Evolutionary conservation across 169 alveolate genomes (phyloP), one percentile per base, ranked within the genome.

Genomic region (Cryptosporidium andersoni): DNA sequence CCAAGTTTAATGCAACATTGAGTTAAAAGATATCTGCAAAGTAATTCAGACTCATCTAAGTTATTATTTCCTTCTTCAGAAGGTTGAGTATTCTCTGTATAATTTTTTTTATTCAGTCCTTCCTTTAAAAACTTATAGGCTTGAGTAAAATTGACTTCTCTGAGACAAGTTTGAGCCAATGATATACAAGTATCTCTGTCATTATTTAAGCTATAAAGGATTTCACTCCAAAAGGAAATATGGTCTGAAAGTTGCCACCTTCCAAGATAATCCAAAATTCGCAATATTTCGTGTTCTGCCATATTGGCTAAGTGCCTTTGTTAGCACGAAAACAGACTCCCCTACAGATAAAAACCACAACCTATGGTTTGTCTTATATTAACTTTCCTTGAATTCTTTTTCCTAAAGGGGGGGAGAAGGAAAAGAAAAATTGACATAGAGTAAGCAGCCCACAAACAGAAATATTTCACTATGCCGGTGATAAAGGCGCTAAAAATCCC

Each of bases 241-340:
- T 74, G 56, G 42, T 74, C 85, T 25, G 55, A 60, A 4, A 74
- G 34, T 9, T 74, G 85, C 85, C 85, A 74, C 40, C 39, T 74
- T 34, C 60, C 85, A 3, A 74, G 34, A 36, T 36, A 74, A 14
- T 25, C 25, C 14, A 74, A 14, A 43, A 74, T 74, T 49, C 74
- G 9, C 58, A 74, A 43, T 34, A 74, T 12, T 49, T 74, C 85
- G 48, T 74, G 34, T 14, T 74, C 25, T 25, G 25, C 25, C 25
- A 25, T 25, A 25, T 25, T 25, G 25, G 25, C 25, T 25, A 25
- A 25, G 25, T 25, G 25, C 25, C 0, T 25, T 25, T 25, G 25
- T 25, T 25, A 25, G 25, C 25, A 25, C 25, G 25, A 25, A 25
- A 25, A 25, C 25, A 25, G 25, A 25, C 25, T 25, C 25, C 25